Evolutionary conservation across 352 stramenopile species (phyloP), one percentile per base, ranked within the genome.

Genomic region (Globisporangium abappressorium): DNA sequence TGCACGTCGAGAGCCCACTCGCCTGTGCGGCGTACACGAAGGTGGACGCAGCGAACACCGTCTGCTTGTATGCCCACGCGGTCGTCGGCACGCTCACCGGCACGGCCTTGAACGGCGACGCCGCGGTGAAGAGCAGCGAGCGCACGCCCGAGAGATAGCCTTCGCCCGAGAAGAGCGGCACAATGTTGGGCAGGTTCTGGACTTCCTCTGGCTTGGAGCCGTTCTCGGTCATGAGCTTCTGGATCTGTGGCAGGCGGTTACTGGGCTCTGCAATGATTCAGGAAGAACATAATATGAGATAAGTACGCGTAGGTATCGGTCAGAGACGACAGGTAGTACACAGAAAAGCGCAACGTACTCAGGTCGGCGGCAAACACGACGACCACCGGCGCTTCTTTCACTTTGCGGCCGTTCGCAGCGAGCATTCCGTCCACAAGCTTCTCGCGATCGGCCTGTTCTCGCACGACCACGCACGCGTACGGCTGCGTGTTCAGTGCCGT

Each of bases 31-130:
- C 89, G 22, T 87, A 81, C 33, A 95, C 41, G 65, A 93, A 94
- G 24, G 80, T 82, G 4, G 82, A 76, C 0, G 86, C 89, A 20
- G 84, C 89, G 60, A 96, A 85, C 38, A 77, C 76, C 9, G 87
- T 90, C 70, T 92, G 83, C 70, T 96, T 96, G 76, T 85, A 92
- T 0, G 85, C 77, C 87, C 87, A 96, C 36, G 87, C 84, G 49
- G 87, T 78, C 6, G 82, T 87, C 8, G 85, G 83, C 36, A 90
- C 87, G 34, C 76, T 81, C 11, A 76, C 73, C 15, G 89, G 85
- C 65, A 82, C 78, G 9, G 87, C 74, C 49, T 77, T 71, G 5
- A 95, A 62, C 12, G 89, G 89, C 9, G 86, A 93, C 59, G 90
- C 69, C 11, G 77, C 74, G 11, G 83, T 85, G 9, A 83, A 81